A percentile compares a stretch with the other conserved stretches of the same genome.
Conservation (phyloP, 495 filamentous ascomycete species). For the Lasiosphaeriaceae sp. region DNA sequence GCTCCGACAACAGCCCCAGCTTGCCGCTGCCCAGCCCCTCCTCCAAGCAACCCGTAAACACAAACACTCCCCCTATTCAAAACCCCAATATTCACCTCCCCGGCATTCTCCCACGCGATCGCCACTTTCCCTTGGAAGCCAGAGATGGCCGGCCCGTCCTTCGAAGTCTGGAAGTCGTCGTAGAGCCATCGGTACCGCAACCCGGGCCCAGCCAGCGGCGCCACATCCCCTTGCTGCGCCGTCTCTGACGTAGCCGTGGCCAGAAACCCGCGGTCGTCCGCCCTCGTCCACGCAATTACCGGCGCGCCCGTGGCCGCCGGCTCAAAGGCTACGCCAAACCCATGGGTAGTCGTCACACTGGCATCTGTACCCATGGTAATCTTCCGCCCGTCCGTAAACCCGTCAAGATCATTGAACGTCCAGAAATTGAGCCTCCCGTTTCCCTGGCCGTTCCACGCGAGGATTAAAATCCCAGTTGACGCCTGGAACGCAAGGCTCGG, state of each 20-base stretch:
- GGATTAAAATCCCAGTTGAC: neutral
- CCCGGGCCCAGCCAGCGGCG: no score
- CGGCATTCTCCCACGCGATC: neutral
- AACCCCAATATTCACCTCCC: neutral
- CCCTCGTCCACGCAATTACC: neutral
- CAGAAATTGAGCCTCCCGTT: neutral
- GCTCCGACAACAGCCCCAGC: no score
- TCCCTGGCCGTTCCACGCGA: neutral
- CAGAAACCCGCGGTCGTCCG: neutral
- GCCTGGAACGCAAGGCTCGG: neutral
- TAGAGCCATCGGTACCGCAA: no score
- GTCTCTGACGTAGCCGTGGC: neutral
- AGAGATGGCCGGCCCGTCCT: neutral
- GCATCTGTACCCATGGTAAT: neutral
- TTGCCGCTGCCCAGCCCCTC: no score
- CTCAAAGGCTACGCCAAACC: no score
- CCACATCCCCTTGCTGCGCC: neutral
- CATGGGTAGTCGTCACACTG: neutral
- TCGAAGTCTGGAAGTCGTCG: no score
- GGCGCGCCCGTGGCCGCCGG: no score
- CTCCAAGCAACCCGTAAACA: neutral
- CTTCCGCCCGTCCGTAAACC: neutral
- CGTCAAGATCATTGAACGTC: neutral
- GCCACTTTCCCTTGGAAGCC: neutral
- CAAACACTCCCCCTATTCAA: neutral